These are phyloP conservation scores for Kwoniella newhampshirensis DNA, from an alignment of 768 basidiomycete species.

Conservation along the genomic window DNA sequence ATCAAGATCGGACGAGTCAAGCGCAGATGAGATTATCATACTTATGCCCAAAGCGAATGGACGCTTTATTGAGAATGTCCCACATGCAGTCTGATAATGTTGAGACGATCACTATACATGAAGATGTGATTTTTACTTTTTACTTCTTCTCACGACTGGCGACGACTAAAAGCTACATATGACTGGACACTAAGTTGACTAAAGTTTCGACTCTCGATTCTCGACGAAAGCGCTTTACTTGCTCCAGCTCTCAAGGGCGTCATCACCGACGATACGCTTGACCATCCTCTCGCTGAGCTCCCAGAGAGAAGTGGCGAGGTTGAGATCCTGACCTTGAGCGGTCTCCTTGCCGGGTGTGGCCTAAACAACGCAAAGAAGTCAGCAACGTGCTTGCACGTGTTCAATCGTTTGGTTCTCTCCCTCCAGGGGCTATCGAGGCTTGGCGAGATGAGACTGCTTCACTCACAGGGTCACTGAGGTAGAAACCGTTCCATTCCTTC, in stretches of 20 bases:
- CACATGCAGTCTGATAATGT: no score
- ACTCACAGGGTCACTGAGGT: slow-evolving; percentile 45
- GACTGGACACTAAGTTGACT: no score
- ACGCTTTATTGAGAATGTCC: no score
- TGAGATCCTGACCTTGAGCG: slow-evolving; percentile 35
- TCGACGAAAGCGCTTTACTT: no score
- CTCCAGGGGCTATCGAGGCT: background rate
- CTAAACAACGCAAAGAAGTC: background rate
- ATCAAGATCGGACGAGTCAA: no score
- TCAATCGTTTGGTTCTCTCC: background rate
- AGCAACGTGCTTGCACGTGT: slow-evolving; percentile 8
- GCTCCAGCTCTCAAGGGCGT: slow-evolving; percentile 35
- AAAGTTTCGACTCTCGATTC: no score
- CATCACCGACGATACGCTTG: slow-evolving; percentile 39
- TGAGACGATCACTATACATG: background rate
- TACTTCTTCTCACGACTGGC: no score
- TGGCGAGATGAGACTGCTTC: no score
- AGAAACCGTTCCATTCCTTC: slow-evolving; percentile 46
- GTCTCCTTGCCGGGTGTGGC: slow-evolving; percentile 44
- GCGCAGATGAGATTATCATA: no score
- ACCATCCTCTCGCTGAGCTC: slow-evolving; percentile 44
- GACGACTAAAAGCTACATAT: no score
- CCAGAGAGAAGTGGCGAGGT: slow-evolving; percentile 44
- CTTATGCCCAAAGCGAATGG: no score
- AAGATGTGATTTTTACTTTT: background rate